Percentiles rank a stretch among this genome's conserved stretches.
Evolutionary conservation across 331 rosid genomes (phyloP).

Genomic region (Saraca asoca): DNA sequence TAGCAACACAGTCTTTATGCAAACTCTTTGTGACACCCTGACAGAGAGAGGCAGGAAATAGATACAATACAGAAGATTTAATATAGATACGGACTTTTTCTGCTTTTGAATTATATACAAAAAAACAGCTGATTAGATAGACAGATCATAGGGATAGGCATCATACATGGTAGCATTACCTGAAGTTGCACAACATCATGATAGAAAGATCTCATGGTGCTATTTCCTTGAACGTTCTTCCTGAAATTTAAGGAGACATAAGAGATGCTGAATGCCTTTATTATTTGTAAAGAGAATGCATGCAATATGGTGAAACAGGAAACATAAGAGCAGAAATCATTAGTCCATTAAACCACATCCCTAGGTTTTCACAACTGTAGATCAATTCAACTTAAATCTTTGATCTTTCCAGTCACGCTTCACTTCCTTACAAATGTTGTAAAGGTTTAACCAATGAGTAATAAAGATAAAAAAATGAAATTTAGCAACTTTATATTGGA

Average conservation of each 20-base stretch:
- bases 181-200: slow-evolving; percentile 73
- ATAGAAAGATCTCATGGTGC: slow-evolving; percentile 74
- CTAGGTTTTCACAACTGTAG: slow-evolving; percentile 15
- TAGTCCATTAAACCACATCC: slow-evolving; percentile 12
- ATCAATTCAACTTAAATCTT: slow-evolving; percentile 21
- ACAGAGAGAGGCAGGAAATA: slow-evolving; percentile 32
- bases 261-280: slow-evolving; percentile 17
- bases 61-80: slow-evolving; percentile 13
- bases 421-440: slow-evolving; percentile 6
- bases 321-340: slow-evolving; percentile 11
- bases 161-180: slow-evolving; percentile 47
- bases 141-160: slow-evolving; percentile 16
- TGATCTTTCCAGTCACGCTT: background rate
- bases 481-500: slow-evolving; percentile 16
- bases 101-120: slow-evolving; percentile 6
- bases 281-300: slow-evolving; percentile 18
- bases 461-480: background rate
- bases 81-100: background rate
- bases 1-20: slow-evolving; percentile 65
- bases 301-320: slow-evolving; percentile 10
- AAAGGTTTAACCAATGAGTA: slow-evolving; percentile 8
- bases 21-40: slow-evolving; percentile 76
- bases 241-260: slow-evolving; percentile 54
- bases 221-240: slow-evolving; percentile 66
- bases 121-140: background rate